A percentile compares a stretch with the other conserved stretches of the same genome.
Evolutionary conservation across 2,329 filamentous ascomycete genomes (phyloP).

Genomic region (Fusarium ambrosium): DNA sequence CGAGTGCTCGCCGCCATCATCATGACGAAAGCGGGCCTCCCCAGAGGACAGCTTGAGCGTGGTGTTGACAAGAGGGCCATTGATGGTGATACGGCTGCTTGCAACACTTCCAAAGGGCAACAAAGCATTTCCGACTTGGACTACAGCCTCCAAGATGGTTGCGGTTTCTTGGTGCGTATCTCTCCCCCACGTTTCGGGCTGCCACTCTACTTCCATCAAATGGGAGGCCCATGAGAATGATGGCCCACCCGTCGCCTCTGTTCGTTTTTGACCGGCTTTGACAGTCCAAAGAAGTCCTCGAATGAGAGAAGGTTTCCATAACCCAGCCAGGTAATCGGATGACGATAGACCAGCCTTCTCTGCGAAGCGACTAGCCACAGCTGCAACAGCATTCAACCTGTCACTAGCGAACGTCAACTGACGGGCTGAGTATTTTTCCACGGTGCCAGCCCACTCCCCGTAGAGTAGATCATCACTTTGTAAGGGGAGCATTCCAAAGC

Average conservation of each 20-base stretch:
- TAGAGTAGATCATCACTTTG: neutral
- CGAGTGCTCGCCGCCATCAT: neutral
- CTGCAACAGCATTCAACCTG: neutral
- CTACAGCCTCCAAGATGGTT: neutral
- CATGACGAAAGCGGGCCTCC: neutral
- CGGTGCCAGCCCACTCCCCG: neutral
- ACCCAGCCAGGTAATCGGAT: neutral
- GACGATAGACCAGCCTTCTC: neutral
- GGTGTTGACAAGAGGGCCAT: neutral
- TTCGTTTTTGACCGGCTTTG: neutral
- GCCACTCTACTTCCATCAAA: neutral
- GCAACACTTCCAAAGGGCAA: neutral
- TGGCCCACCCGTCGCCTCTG: neutral
- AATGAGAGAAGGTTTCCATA: neutral
- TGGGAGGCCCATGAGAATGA: neutral
- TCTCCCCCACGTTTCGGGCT: neutral
- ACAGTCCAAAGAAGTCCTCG: neutral
- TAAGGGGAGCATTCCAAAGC: neutral
- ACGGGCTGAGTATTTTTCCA: neutral
- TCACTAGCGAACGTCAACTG: neutral
- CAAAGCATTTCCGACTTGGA: neutral
- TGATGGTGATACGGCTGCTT: neutral
- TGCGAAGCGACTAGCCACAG: neutral
- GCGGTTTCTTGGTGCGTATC: neutral
- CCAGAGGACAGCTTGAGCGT: neutral